These are phyloP conservation scores for Solanum sitiens DNA, from an alignment of 257 asterid species.

Conservation along the genomic window DNA sequence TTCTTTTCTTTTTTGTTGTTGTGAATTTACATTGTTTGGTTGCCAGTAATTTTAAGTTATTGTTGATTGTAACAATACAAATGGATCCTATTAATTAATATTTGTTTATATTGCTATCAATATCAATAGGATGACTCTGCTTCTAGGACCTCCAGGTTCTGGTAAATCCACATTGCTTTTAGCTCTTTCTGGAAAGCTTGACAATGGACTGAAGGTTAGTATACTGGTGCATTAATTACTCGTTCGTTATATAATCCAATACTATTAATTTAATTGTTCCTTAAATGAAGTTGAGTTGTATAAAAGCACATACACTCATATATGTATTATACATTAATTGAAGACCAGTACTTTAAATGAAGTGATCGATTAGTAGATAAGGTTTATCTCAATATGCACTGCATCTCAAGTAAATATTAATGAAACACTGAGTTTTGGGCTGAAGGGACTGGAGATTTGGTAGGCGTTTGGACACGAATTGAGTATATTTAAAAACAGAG, in stretches of 20 bases:
- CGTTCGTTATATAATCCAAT: not conserved
- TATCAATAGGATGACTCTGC: slow-evolving; percentile 62
- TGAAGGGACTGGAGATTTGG: not conserved
- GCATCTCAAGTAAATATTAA: not conserved
- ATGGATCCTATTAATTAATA: not conserved
- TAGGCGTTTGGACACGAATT: not conserved
- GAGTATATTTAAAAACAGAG: not conserved
- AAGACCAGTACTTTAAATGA: not conserved
- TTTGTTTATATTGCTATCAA: not conserved
- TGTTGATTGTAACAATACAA: not conserved
- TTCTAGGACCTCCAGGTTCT: slow-evolving; percentile 90
- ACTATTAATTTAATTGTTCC: not conserved
- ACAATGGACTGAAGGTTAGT: slow-evolving; percentile 58
- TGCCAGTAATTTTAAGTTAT: not conserved
- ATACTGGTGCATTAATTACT: not conserved
- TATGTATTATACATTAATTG: not conserved
- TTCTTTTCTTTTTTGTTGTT: not conserved
- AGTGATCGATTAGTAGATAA: not conserved
- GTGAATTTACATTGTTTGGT: not conserved
- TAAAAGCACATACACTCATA: not conserved
- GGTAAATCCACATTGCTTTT: slow-evolving; percentile 74
- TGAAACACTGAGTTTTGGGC: not conserved
- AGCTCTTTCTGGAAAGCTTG: slow-evolving; percentile 82
- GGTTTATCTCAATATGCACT: not conserved
- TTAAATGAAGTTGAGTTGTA: not conserved